Conservation (phyloP, 2,329 filamentous ascomycete genomes). For the Penicillium hordei region DNA sequence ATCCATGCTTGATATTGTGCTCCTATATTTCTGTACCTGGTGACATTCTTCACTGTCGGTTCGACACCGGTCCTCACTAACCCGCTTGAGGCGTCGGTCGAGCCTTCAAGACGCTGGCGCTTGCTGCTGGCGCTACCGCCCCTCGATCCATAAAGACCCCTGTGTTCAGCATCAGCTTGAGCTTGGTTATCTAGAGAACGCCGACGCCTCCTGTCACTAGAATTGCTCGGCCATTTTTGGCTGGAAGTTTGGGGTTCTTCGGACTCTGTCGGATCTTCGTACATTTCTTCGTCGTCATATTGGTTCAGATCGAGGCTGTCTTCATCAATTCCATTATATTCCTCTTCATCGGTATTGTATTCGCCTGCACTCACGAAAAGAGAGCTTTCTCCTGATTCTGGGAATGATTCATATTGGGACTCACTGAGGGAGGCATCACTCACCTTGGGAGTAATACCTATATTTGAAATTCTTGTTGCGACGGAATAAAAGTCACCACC, state of each 20-base stretch:
- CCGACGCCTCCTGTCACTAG: neutral
- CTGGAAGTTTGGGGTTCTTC: neutral
- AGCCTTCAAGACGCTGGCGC: neutral
- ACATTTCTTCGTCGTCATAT: neutral
- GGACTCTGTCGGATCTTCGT: neutral
- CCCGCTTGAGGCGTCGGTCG: neutral
- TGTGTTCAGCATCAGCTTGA: neutral
- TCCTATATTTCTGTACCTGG: neutral
- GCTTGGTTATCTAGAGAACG: neutral
- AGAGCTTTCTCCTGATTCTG: neutral
- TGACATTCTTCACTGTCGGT: neutral
- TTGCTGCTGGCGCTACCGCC: neutral
- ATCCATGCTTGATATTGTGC: conserved; percentile 1
- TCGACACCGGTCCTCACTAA: neutral
- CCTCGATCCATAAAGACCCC: neutral
- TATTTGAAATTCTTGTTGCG: no score
- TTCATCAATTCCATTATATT: neutral
- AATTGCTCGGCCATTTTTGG: neutral
- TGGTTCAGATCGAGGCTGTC: neutral
- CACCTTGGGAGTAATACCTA: neutral
- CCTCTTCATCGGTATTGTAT: neutral
- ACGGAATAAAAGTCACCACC: neutral
- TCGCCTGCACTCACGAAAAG: neutral
- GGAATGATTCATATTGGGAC: neutral
- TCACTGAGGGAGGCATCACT: neutral